phyloP scores from a whole-genome alignment of 257 asterid genomes.

The Jasminum sambac region DNA sequence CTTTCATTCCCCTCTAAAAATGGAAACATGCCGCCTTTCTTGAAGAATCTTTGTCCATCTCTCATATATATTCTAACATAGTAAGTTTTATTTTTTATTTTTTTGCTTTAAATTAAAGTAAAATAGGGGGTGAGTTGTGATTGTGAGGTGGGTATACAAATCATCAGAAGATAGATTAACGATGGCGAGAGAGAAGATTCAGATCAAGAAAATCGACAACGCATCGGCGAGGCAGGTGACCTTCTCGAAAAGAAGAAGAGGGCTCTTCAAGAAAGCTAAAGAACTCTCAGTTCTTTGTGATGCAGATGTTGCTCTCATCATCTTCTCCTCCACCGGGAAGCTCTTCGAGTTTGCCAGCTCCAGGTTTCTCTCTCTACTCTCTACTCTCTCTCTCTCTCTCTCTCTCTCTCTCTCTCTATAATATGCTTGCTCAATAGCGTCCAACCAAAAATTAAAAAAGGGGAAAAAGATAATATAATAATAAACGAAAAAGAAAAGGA shows the following conservation, averaged over 20 bases:
- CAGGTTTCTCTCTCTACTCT: constrained; percentile 24
- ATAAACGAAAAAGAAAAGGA: no score
- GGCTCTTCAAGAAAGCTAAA: constrained; percentile 52
- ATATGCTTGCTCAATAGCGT: neutral
- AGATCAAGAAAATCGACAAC: constrained; percentile 51
- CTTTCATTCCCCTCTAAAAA: constrained; percentile 35
- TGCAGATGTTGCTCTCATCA: constrained; percentile 45
- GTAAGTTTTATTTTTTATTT: no score
- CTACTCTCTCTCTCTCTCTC: no score
- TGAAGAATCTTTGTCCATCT: constrained; percentile 7
- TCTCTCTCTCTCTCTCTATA: neutral
- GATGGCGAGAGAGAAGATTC: constrained; percentile 50
- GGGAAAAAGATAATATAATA: no score
- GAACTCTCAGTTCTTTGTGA: constrained; percentile 52
- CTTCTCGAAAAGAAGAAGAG: constrained; percentile 52
- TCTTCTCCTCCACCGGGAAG: constrained; percentile 42
- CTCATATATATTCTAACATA: no score
- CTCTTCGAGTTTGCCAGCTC: constrained; percentile 42
- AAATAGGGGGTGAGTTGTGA: neutral
- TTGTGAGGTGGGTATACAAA: neutral
- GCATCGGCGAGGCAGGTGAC: constrained; percentile 45
- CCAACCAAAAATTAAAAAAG: no score
- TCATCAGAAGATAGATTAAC: neutral
- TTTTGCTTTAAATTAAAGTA: no score
- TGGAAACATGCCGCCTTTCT: constrained; percentile 44